Percentiles rank a stretch among this genome's conserved stretches.
Evolutionary conservation across 371 early-diverging fungal genomes (phyloP).

Genomic region (Lichtheimia corymbifera): DNA sequence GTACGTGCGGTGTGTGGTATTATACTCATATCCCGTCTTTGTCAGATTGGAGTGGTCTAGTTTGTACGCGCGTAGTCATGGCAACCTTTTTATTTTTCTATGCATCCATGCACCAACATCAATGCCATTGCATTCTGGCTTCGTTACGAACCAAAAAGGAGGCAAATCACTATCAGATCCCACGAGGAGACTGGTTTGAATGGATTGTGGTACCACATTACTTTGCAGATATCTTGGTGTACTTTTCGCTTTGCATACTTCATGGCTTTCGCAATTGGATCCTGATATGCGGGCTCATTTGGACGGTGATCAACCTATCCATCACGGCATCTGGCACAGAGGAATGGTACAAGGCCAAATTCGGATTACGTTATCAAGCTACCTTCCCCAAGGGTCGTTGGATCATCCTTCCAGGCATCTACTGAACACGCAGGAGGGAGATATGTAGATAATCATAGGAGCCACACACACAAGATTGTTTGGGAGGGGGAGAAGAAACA

Average conservation of each 20-base stretch:
- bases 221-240: conserved; percentile 75
- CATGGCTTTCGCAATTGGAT: conserved; percentile 29
- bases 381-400: conserved; percentile 38
- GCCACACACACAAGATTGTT: too few relatives aligned
- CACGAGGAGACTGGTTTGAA: conserved; percentile 75
- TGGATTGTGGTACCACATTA: conserved; percentile 72
- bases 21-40: neutral
- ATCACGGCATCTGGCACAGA: conserved; percentile 66
- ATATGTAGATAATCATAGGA: too few relatives aligned
- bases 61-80: neutral
- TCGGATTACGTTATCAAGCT: conserved; percentile 38
- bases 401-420: conserved; percentile 46
- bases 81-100: conserved; percentile 38
- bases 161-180: conserved; percentile 49
- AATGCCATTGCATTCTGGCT: conserved; percentile 67
- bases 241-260: conserved; percentile 50
- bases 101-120: conserved; percentile 66
- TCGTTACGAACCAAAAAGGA: conserved; percentile 40
- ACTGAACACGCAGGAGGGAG: conserved; percentile 14
- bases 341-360: conserved; percentile 60
- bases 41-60: too few relatives aligned
- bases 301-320: conserved; percentile 63
- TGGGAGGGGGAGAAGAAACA: too few relatives aligned
- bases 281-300: conserved; percentile 46
- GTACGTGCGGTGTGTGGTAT: too few relatives aligned